These are phyloP conservation scores for Phytophthora quininea DNA, from an alignment of 352 stramenopile genomes.

Conservation along the genomic window DNA sequence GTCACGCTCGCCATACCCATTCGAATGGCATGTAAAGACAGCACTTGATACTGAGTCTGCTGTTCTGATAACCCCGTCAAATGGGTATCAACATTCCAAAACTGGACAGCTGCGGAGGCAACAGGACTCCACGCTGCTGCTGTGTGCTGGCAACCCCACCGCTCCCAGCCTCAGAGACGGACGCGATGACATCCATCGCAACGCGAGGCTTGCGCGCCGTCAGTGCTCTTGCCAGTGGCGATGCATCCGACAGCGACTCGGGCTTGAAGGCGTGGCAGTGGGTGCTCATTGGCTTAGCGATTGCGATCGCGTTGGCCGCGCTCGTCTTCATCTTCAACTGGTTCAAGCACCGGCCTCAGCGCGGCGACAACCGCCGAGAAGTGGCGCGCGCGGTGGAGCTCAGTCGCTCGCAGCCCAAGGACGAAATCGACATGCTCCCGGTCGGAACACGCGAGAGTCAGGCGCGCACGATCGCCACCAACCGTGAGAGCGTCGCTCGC, in stretches of 20 bases:
- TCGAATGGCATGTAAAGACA: too few species aligned
- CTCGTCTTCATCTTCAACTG: constrained; percentile 54
- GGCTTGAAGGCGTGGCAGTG: constrained; percentile 44
- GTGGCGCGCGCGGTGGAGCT: constrained; percentile 34
- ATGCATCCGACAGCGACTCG: constrained; percentile 2
- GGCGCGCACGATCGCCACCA: constrained; percentile 28
- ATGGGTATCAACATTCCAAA: too few species aligned
- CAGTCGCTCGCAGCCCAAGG: constrained; percentile 38
- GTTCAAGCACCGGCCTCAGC: constrained; percentile 50
- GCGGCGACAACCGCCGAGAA: constrained; percentile 37
- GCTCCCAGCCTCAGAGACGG: neutral
- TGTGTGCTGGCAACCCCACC: neutral
- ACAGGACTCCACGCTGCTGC: neutral
- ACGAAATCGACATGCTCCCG: constrained; percentile 27
- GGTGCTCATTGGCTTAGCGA: constrained; percentile 38
- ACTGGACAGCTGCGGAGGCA: too few species aligned
- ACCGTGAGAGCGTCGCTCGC: constrained; percentile 24
- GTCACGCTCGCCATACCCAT: too few species aligned
- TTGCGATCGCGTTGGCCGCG: constrained; percentile 35
- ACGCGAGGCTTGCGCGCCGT: neutral
- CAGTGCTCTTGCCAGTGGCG: constrained; percentile 8
- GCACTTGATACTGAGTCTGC: too few species aligned
- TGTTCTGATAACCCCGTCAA: too few species aligned
- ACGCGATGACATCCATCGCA: neutral
- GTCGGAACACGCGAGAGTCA: constrained; percentile 22